Percentiles rank a stretch among this genome's conserved stretches.
These are phyloP conservation scores for Auricularia cornea DNA, from an alignment of 768 basidiomycete species.

Conservation along the genomic window DNA sequence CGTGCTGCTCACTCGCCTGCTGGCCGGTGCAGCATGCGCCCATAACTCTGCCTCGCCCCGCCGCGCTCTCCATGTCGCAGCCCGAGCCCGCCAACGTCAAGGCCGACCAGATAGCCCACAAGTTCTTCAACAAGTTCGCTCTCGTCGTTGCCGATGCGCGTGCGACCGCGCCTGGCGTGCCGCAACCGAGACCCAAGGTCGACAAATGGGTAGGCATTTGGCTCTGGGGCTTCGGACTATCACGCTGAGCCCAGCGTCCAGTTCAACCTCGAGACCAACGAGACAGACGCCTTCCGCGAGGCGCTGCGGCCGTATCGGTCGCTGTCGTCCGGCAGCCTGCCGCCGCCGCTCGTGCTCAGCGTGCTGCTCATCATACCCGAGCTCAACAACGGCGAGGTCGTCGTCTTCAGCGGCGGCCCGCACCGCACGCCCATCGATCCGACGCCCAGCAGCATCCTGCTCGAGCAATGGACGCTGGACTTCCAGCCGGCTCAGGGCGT, in stretches of 20 bases:
- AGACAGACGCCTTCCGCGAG: constrained; percentile 59
- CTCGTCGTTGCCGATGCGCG: constrained; percentile 68
- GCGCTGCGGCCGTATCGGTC: constrained; percentile 53
- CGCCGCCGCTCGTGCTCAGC: constrained; percentile 53
- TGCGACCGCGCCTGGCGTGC: constrained; percentile 41
- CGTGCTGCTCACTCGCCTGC: neutral
- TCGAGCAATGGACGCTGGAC: constrained; percentile 60
- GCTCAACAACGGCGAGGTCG: constrained; percentile 51
- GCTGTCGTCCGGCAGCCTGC: constrained; percentile 37
- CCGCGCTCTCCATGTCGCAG: neutral
- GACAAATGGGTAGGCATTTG: constrained; percentile 71
- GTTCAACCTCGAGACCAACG: constrained; percentile 79
- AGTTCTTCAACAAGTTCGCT: constrained; percentile 75
- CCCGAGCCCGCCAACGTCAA: constrained; percentile 26
- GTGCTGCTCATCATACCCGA: constrained; percentile 67
- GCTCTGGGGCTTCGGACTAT: neutral
- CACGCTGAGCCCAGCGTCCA: constrained; percentile 19
- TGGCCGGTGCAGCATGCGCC: neutral
- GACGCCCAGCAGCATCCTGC: constrained; percentile 56
- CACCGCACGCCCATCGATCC: constrained; percentile 61
- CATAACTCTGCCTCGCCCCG: neutral
- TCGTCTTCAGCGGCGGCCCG: constrained; percentile 54
- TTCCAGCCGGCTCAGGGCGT: constrained; percentile 28
- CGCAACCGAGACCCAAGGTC: constrained; percentile 36
- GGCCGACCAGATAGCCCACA: constrained; percentile 81